Base-by-base conservation (phyloP, 192 early-diverging fungal species). In the Backusella circina region DNA sequence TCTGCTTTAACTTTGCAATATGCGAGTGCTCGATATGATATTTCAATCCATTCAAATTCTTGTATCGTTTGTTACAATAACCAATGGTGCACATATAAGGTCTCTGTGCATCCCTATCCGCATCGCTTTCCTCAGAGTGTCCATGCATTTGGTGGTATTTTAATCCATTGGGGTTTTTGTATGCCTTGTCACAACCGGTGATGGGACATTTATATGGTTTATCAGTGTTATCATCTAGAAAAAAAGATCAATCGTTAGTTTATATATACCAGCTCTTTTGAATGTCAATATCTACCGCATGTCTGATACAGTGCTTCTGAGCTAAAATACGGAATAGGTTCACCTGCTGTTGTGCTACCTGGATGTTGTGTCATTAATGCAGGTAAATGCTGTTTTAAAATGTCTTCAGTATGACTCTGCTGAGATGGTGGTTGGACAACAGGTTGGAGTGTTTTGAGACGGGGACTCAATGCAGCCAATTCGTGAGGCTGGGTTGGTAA, bases 141-240 rank as follows among this genome's bases (percentile, higher is more conserved):
- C 96, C 95, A 81, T 99, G 96, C 81, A 93, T 87, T 81, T 95
- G 91, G 84, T 99, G 96, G 87, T 99, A 99, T 82, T 98, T 99
- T 75, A 99, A 86, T 8, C 97, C 96, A 57, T 97, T 97, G 36
- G 96, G 96, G 80, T 99, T 99, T 84, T 99, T 99, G 87, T 99
- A 99, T 10, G 95, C 91, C 85, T 98, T 97, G 73, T 88, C 88
- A 82, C 97, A 98, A 13, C 95, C 93, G 28, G 83, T 77, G 31
- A 96, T 66, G 4, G 38, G 65, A 32, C 74, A 75, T 51, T 54
- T 39, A 75, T 75, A 75, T 44, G 74, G 74, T 69, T 75, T 75
- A 54, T 75, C 74, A n/a, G 65, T 18, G 16, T 30, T 66, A 31
- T 47, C 65, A 16, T 65, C 65, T 64, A 65, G 28, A 64, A 64